phyloP scores from a whole-genome alignment of 2,329 filamentous ascomycete species.

The Phyllosticta paracitricarpa region DNA sequence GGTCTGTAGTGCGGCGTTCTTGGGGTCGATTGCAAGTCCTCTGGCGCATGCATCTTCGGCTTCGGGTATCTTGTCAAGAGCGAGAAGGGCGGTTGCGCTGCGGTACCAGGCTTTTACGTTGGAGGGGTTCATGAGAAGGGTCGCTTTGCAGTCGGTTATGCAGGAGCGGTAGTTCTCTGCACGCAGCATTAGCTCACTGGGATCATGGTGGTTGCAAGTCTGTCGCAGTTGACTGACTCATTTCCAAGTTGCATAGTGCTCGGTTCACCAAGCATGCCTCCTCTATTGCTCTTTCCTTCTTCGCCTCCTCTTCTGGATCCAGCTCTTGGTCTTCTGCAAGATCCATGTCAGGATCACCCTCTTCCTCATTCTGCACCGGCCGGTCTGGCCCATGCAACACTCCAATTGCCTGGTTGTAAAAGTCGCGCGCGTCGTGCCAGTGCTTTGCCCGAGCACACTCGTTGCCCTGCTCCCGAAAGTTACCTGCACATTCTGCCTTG shows the following conservation, averaged over 20 bases:
- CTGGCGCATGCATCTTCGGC: slow-evolving; percentile 68
- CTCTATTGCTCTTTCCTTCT: slow-evolving; percentile 53
- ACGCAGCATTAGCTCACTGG: not conserved
- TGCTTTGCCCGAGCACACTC: slow-evolving; percentile 66
- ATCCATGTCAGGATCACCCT: slow-evolving; percentile 36
- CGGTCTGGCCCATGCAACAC: slow-evolving; percentile 55
- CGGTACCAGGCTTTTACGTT: slow-evolving; percentile 93
- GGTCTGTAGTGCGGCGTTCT: slow-evolving; percentile 55
- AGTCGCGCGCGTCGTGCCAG: slow-evolving; percentile 79
- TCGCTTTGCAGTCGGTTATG: slow-evolving; percentile 72
- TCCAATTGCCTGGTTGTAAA: slow-evolving; percentile 77
- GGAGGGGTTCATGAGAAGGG: slow-evolving; percentile 64
- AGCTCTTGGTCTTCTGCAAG: slow-evolving; percentile 36
- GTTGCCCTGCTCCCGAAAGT: slow-evolving; percentile 89
- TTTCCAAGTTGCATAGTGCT: slow-evolving; percentile 77
- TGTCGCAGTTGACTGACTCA: slow-evolving; percentile 45
- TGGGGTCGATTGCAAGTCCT: slow-evolving; percentile 61
- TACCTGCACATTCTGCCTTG: slow-evolving; percentile 66
- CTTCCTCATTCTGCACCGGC: slow-evolving; percentile 36
- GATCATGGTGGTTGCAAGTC: not conserved
- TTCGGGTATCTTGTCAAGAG: slow-evolving; percentile 67
- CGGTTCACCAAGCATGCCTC: slow-evolving; percentile 79
- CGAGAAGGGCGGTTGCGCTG: slow-evolving; percentile 65
- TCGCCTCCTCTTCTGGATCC: slow-evolving; percentile 49
- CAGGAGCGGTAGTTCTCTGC: slow-evolving; percentile 76